Conservation (phyloP, 2,329 filamentous ascomycete genomes). For the Pseudogymnoascus sp. region DNA sequence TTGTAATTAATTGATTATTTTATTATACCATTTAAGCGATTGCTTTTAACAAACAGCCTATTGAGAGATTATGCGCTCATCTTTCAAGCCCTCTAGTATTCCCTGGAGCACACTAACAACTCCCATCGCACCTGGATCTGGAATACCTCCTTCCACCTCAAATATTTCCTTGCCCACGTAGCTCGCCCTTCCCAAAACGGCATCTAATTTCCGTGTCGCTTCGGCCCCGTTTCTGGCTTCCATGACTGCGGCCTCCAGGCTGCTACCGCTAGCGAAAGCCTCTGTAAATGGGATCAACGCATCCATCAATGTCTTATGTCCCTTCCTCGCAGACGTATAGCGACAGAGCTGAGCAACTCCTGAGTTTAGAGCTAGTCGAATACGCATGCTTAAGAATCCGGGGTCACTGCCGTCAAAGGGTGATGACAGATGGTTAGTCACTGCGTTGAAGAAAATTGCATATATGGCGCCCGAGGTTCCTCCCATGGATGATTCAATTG, state of each 20-base stretch:
- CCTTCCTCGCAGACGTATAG: neutral
- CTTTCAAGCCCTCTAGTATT: neutral
- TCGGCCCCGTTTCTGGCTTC: conserved; percentile 28
- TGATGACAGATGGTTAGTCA: neutral
- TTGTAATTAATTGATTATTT: no score
- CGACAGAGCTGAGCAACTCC: neutral
- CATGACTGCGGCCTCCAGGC: neutral
- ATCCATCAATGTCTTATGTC: conserved; percentile 10
- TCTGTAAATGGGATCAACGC: neutral
- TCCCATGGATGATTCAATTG: neutral
- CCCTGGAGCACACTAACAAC: neutral
- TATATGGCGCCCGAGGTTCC: conserved; percentile 11
- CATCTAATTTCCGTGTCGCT: conserved; percentile 60
- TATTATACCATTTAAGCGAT: no score
- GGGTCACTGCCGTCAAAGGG: neutral
- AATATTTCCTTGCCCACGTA: neutral
- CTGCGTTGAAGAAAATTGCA: conserved; percentile 3
- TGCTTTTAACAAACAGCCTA: no score
- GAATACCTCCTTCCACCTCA: neutral
- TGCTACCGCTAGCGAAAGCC: neutral
- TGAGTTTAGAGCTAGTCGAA: neutral
- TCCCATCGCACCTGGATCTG: neutral
- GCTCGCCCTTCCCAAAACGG: conserved; percentile 52
- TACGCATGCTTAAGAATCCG: neutral
- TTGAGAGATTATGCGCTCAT: neutral